phyloP scores from a whole-genome alignment of 352 stramenopile genomes.

The Blastocystis hominis region DNA sequence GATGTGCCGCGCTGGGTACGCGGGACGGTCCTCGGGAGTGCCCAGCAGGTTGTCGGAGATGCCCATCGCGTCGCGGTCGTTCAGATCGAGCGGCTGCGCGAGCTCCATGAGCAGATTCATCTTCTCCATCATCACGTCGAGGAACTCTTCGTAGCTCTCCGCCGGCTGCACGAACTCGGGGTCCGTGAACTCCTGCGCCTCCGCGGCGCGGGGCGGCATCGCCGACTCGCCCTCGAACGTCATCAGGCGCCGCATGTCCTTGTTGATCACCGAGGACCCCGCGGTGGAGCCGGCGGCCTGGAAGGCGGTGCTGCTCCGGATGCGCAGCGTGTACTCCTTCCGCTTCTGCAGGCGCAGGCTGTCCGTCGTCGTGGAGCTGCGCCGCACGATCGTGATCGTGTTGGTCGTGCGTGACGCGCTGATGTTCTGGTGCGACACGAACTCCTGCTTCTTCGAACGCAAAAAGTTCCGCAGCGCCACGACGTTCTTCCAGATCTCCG shows the following conservation, averaged over 20 bases:
- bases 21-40: neutral
- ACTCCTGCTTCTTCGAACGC: slow-evolving; percentile 31
- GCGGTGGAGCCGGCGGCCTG: neutral
- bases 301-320: neutral
- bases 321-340: slow-evolving; percentile 39
- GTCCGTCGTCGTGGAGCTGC: neutral
- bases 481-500: slow-evolving; percentile 1
- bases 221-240: neutral
- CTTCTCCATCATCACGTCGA: slow-evolving; percentile 34
- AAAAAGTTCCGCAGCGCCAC: neutral
- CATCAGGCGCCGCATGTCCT: neutral
- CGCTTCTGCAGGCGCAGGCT: neutral
- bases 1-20: neutral
- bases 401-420: neutral
- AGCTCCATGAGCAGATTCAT: slow-evolving; percentile 43
- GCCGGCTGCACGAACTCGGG: neutral
- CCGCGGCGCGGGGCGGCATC: no score
- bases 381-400: slow-evolving; percentile 29
- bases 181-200: neutral
- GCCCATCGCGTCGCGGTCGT: neutral
- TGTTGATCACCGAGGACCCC: neutral
- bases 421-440: neutral
- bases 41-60: neutral
- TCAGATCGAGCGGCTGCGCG: neutral
- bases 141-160: slow-evolving; percentile 24